phyloP scores from a whole-genome alignment of 2,329 filamentous ascomycete genomes.

The Colletotrichum sp. region DNA sequence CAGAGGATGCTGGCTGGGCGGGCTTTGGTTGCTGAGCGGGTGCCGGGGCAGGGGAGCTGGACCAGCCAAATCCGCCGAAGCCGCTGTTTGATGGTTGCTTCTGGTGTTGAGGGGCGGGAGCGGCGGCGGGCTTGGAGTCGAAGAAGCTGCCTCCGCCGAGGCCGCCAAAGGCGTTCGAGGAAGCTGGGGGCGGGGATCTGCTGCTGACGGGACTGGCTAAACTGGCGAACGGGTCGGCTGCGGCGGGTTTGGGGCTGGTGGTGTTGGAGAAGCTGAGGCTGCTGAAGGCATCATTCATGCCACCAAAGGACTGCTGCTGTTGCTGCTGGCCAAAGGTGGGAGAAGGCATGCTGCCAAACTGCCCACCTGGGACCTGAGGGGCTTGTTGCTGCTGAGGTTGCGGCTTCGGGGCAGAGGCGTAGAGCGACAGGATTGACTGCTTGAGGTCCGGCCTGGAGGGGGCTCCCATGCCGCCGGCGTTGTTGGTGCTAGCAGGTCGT shows the following conservation, averaged over 20 bases:
- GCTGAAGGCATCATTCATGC: conserved; percentile 78
- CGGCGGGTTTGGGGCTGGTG: conserved; percentile 53
- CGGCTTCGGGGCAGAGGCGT: conserved; percentile 83
- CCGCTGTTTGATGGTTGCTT: conserved; percentile 61
- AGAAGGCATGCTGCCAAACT: conserved; percentile 72
- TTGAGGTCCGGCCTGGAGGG: conserved; percentile 92
- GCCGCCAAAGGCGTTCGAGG: conserved; percentile 51
- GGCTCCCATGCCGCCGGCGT: conserved; percentile 61
- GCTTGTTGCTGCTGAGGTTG: conserved; percentile 56
- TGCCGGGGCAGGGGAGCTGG: conserved; percentile 50
- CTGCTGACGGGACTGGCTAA: conserved; percentile 46
- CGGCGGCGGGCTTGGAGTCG: conserved; percentile 70
- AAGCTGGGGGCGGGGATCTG: conserved; percentile 37
- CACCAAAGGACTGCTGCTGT: conserved; percentile 57
- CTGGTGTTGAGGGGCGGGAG: conserved; percentile 51
- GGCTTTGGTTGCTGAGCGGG: conserved; percentile 43
- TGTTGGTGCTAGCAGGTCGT: conserved; percentile 81
- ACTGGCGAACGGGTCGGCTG: conserved; percentile 64
- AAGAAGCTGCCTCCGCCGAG: conserved; percentile 84
- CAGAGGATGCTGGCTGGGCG: conserved; percentile 52
- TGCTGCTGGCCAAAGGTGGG: conserved; percentile 55
- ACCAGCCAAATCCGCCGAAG: conserved; percentile 71
- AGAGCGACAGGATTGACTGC: conserved; percentile 95
- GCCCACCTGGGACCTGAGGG: conserved; percentile 54
- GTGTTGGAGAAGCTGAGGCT: conserved; percentile 49